phyloP scores from a whole-genome alignment of 306 rosid genomes.

The Inga laurina region DNA sequence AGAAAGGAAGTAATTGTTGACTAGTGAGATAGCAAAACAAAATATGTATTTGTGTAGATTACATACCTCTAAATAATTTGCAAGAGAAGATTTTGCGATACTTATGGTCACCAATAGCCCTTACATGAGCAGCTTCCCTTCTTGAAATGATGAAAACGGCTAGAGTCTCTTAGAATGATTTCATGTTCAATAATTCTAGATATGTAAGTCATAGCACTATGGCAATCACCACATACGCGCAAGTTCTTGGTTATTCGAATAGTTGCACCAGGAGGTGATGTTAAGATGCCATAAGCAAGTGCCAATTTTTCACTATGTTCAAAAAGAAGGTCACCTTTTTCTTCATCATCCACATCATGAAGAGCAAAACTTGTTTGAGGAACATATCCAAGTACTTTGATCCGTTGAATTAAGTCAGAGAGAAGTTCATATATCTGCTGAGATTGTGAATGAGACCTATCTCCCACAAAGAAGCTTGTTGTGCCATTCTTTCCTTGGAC shows the following conservation, averaged over 20 bases:
- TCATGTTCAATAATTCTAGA: too few species aligned
- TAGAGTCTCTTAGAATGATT: too few species aligned
- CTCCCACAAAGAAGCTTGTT: slow-evolving; percentile 77
- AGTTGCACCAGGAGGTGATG: too few species aligned
- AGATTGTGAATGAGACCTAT: slow-evolving; percentile 66
- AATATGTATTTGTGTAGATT: too few species aligned
- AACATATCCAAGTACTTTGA: slow-evolving; percentile 76
- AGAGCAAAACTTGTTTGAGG: slow-evolving; percentile 84
- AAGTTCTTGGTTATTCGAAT: too few species aligned
- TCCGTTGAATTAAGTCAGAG: slow-evolving; percentile 59
- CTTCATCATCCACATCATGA: slow-evolving; percentile 90
- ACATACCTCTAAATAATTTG: too few species aligned
- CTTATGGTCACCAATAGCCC: slow-evolving; percentile 38
- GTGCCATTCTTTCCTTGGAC: slow-evolving; percentile 71
- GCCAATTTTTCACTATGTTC: slow-evolving; percentile 96
- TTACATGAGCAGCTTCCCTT: too few species aligned
- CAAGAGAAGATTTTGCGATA: slow-evolving; percentile 12
- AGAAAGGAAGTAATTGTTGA: too few species aligned
- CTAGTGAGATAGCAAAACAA: too few species aligned
- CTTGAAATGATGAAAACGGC: too few species aligned
- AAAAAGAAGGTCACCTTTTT: slow-evolving; percentile 72
- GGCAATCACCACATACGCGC: too few species aligned
- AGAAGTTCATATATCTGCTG: slow-evolving; percentile 58
- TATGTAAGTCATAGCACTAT: too few species aligned
- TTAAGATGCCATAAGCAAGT: slow-evolving; percentile 62